Evolutionary conservation across 23 red algal genomes (phyloP).

Genomic region (Gracilaria domingensis): DNA sequence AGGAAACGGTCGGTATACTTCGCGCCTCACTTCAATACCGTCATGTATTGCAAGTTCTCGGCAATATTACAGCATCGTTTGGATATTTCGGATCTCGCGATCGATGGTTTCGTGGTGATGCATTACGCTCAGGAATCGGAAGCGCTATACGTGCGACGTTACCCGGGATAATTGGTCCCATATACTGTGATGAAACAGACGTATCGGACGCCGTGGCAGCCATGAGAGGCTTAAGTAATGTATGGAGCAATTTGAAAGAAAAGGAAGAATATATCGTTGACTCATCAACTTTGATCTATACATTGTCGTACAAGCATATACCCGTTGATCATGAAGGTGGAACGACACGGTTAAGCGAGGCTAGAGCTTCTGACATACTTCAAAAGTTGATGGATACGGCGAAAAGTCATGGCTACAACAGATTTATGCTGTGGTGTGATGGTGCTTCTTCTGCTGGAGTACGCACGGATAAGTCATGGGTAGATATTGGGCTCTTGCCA

Average conservation of each 20-base stretch:
- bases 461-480: slow-evolving; percentile 5
- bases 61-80: neutral
- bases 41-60: neutral
- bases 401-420: neutral
- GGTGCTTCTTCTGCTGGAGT: slow-evolving; percentile 22
- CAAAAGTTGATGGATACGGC: neutral
- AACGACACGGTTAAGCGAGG: neutral
- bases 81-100: neutral
- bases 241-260: slow-evolving; percentile 1
- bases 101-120: slow-evolving; percentile 26
- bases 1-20: neutral
- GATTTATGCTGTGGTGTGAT: slow-evolving; percentile 35
- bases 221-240: slow-evolving; percentile 8
- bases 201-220: slow-evolving; percentile 1
- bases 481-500: slow-evolving; percentile 18
- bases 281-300: neutral
- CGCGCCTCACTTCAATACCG: neutral
- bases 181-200: neutral
- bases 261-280: slow-evolving; percentile 4
- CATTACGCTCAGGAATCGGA: neutral
- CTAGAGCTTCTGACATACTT: neutral
- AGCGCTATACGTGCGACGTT: neutral
- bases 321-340: slow-evolving; percentile 7
- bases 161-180: slow-evolving; percentile 16
- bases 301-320: slow-evolving; percentile 17